phyloP scores from a whole-genome alignment of 1,284 basidiomycete genomes.

The Sporisorium scitamineum region DNA sequence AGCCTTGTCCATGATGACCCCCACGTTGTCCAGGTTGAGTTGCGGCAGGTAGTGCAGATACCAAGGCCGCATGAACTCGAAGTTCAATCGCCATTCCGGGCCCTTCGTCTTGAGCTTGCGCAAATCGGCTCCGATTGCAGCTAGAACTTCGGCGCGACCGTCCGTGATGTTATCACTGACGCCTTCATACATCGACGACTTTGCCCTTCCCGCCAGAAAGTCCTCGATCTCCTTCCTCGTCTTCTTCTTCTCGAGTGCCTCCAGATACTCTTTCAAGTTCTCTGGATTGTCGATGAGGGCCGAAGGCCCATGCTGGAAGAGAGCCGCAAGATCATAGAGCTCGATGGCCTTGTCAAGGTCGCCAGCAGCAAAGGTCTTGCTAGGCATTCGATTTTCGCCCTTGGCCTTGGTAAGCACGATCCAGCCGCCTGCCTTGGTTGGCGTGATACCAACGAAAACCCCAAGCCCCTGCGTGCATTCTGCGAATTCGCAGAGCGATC shows the following conservation, averaged over 20 bases:
- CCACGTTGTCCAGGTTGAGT: not conserved
- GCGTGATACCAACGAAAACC: not conserved
- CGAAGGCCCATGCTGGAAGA: not conserved
- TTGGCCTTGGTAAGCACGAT: not conserved
- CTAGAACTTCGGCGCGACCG: not conserved
- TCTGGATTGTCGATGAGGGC: not conserved
- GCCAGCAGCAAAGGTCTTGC: not conserved
- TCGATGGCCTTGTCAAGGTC: not conserved
- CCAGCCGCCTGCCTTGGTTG: not conserved
- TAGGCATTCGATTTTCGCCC: not conserved
- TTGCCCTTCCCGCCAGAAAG: not conserved
- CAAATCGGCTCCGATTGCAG: not conserved
- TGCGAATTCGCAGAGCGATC: not conserved
- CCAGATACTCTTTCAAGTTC: not conserved
- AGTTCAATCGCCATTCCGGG: not conserved
- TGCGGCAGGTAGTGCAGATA: not conserved
- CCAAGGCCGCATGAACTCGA: conserved; percentile 10
- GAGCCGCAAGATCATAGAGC: not conserved
- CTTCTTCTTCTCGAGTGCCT: not conserved
- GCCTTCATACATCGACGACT: not conserved
- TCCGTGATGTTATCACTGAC: not conserved
- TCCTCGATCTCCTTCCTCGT: not conserved
- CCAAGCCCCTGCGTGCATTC: not conserved
- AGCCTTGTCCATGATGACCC: not conserved
- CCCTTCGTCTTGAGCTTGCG: not conserved